Evolutionary conservation across 2,329 filamentous ascomycete genomes (phyloP), one percentile per base, ranked within the genome.

Genomic region (Alternaria panax): DNA sequence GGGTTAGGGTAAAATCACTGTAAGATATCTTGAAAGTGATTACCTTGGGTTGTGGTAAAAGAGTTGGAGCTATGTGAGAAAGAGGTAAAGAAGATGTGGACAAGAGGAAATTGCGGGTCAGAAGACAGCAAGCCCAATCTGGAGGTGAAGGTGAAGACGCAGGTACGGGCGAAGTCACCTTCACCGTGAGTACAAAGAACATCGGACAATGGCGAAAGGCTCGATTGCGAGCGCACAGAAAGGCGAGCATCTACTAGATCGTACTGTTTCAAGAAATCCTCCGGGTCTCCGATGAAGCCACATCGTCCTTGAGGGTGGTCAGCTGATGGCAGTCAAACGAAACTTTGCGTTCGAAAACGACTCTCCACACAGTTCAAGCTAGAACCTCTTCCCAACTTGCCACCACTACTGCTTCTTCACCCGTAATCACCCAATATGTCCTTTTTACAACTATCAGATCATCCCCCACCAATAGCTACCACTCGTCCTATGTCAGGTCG

Each of bases 141-240:
- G 20, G n/a, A 32, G 20, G 50, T 57, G 48, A 57, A 57, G 20
- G 40, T 54, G 42, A 58, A 41, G 50, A 27, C 18, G n/a, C 25
- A 34, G 16, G 4, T 20, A 22, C 18, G n/a, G n/a, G n/a, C n/a
- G 20, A 16, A 54, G 4, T 47, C 32, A n/a, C 11, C 11, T 38
- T 57, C 54, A 53, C 41, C 18, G 40, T 40, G 52, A 54, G 52
- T 48, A 24, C 16, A 16, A 36, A 4, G 16, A 36, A 3, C 4
- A n/a, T 7, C 16, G 16, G n/a, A 9, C 16, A 4, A n/a, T 36
- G 32, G 7, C 16, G 16, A 36, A 36, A n/a, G 7, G 6, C 16
- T 7, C 8, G 16, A n/a, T n/a, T n/a, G 16, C 6, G 16, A 36
- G 32, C 7, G 32, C 16, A 16, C 3, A 9, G 32, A n/a, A 16